Percentiles rank a stretch among this genome's conserved stretches.
Conservation (phyloP, 2,329 filamentous ascomycete genomes). For the Claviceps maximensis region DNA sequence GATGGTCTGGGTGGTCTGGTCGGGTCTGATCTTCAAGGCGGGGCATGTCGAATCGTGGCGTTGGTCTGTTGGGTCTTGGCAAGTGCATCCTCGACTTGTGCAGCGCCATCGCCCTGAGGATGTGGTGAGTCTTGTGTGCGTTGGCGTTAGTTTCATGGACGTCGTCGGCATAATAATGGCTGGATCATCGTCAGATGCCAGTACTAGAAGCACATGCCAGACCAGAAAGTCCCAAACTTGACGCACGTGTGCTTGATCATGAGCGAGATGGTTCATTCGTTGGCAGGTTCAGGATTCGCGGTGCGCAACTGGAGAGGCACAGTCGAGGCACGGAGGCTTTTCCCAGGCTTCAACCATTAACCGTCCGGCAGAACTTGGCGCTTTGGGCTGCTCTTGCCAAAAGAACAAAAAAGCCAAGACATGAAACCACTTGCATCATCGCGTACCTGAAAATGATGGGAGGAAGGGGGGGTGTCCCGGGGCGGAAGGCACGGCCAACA, state of each 20-base stretch:
- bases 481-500: not conserved
- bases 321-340: no score
- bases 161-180: not conserved
- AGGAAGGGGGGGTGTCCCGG: no score
- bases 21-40: not conserved
- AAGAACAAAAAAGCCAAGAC: not conserved
- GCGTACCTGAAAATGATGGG: not conserved
- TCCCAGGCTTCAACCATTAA: not conserved
- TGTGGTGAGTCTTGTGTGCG: not conserved
- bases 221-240: not conserved
- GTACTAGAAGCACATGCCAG: not conserved
- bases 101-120: not conserved
- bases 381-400: not conserved
- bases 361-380: not conserved
- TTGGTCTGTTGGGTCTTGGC: constrained; percentile 2
- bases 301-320: no score
- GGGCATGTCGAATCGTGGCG: constrained; percentile 2
- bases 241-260: not conserved
- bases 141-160: not conserved
- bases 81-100: not conserved
- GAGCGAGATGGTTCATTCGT: no score
- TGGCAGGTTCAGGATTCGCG: no score
- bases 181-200: not conserved
- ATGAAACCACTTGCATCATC: not conserved
- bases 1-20: no score